These are phyloP conservation scores for Cenococcum geophilum DNA, from an alignment of 495 filamentous ascomycete genomes.

Conservation along the genomic window DNA sequence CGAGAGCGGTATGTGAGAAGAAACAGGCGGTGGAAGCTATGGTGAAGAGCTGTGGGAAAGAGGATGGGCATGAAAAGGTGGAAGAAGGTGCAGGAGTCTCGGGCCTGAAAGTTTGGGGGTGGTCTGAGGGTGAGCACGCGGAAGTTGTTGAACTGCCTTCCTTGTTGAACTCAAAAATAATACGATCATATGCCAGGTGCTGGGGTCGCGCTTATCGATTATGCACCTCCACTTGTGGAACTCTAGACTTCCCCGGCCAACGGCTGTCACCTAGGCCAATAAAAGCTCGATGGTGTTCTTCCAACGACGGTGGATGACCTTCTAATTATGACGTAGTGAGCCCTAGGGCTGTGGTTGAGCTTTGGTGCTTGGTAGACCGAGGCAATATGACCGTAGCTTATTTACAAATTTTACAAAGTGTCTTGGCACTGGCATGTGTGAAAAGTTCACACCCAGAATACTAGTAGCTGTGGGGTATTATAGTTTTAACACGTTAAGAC, in stretches of 20 bases:
- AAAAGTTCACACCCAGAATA: neutral
- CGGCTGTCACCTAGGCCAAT: neutral
- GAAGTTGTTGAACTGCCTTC: conserved; percentile 1
- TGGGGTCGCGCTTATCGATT: neutral
- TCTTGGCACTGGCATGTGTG: neutral
- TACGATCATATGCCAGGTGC: conserved; percentile 5
- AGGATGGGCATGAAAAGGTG: neutral
- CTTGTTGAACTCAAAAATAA: conserved; percentile 7
- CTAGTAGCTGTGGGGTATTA: neutral
- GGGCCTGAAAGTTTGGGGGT: neutral
- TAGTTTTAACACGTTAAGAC: neutral
- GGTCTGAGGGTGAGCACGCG: neutral
- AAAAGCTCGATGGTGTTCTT: neutral
- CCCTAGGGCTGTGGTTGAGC: no score
- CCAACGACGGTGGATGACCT: neutral
- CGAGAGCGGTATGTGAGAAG: neutral
- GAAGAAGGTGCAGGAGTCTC: neutral
- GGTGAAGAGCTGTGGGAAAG: neutral
- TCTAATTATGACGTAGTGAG: no score
- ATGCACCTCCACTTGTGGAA: neutral
- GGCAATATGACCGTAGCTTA: no score
- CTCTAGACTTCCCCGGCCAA: neutral
- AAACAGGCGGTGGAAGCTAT: neutral
- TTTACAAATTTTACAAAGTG: no score
- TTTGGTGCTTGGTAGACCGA: no score